These are phyloP conservation scores for Emmonsiellopsis sp. DNA, from an alignment of 2,329 filamentous ascomycete species.

Conservation along the genomic window DNA sequence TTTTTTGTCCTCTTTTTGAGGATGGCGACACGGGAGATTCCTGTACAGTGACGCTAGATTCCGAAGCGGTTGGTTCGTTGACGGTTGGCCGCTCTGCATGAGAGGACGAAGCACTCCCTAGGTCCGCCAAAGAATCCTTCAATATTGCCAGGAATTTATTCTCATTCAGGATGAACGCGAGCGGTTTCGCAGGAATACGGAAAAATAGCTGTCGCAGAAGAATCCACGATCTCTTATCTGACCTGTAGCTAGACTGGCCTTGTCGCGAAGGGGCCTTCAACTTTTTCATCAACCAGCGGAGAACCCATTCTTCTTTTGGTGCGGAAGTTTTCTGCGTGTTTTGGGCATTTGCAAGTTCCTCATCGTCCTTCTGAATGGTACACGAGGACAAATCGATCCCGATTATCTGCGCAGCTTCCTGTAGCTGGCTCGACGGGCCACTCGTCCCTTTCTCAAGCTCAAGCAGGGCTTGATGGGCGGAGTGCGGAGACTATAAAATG, in stretches of 20 bases:
- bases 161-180: conserved; percentile 63
- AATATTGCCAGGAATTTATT: conserved; percentile 59
- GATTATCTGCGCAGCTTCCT: conserved; percentile 36
- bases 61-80: conserved; percentile 23
- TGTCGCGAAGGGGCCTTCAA: conserved; percentile 35
- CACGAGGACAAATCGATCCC: conserved; percentile 28
- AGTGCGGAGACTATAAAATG: conserved; percentile 24
- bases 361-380: conserved; percentile 9
- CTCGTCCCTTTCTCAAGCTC: conserved; percentile 36
- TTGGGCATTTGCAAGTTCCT: not conserved
- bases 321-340: conserved; percentile 15
- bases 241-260: conserved; percentile 30
- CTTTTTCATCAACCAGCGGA: conserved; percentile 58
- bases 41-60: conserved; percentile 27
- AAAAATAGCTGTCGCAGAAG: conserved; percentile 57
- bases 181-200: conserved; percentile 59
- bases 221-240: conserved; percentile 40
- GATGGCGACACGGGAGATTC: conserved; percentile 14
- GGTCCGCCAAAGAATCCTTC: conserved; percentile 56
- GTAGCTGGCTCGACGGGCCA: conserved; percentile 29
- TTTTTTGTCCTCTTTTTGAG: conserved; percentile 25
- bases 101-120: conserved; percentile 23
- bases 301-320: conserved; percentile 55
- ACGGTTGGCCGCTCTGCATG: conserved; percentile 10
- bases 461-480: conserved; percentile 36